Evolutionary conservation across 768 basidiomycete genomes (phyloP), one percentile per base, ranked within the genome.

Genomic region (Leccinum truebloodii): DNA sequence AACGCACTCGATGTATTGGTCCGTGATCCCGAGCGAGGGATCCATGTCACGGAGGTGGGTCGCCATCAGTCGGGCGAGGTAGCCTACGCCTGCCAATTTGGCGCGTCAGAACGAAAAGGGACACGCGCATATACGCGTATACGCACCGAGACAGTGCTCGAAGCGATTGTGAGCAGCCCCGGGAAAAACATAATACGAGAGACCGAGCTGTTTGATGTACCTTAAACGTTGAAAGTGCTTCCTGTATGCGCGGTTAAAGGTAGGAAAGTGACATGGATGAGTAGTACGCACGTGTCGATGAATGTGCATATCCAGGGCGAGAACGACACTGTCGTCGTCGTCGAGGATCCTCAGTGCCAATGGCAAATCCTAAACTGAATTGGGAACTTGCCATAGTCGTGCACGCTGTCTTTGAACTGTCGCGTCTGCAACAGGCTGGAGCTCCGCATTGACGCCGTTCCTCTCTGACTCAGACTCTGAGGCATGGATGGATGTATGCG

Each of bases 151-250:
- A 62, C 82, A 88, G 68, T 94, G 92, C 65, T 94, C 92, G 64
- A 94, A 93, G 0, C 92, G 83, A 59, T 86, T 92, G 66, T 94
- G 92, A 0, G 88, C 82, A 0, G 89, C 92, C 2, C 89, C 83
- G 0, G 87, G 85, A 83, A 88, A 94, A 30, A 94, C 88, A 62
- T 83, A 85, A 63, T 85, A 87, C 0, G 88, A 82, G 5, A 88
- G 84, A 1, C 92, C 92, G 8, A 94, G 84, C 68, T 94, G 92
- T 63, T 93, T 92, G 66, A 94, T 82, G 58, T 81, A 73, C 34
- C 92, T 80, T 50, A 94, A 78, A 3, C 92, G 81, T 66, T 94
- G 92, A 66, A 94, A 93, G 52, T 90, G 86, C 58, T 78, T 80
- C 8, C 89, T 52, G 30, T 30, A 26, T 26, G 48, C 22, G 24